Evolutionary conservation across 1,284 basidiomycete species (phyloP).

Genomic region (Boletus sp.): DNA sequence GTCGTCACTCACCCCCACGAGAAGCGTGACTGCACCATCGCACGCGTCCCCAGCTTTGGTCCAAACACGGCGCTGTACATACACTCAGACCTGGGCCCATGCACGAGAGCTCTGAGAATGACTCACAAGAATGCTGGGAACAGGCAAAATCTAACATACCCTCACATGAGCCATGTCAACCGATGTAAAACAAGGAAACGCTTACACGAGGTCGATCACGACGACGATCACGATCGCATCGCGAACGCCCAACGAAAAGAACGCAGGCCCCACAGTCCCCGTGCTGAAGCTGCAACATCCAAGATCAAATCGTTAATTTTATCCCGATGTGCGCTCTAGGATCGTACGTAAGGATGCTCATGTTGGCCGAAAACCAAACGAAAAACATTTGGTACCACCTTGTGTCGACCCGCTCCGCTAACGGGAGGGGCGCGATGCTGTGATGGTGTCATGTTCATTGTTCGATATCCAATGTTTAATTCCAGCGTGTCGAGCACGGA

Average conservation of each 20-base stretch:
- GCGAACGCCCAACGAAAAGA: slow-evolving; percentile 52
- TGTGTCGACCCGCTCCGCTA: slow-evolving; percentile 44
- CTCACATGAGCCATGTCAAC: background rate
- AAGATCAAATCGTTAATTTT: background rate
- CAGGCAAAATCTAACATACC: slow-evolving; percentile 24
- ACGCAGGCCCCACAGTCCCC: slow-evolving; percentile 56
- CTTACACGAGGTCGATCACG: slow-evolving; percentile 54
- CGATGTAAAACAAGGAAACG: slow-evolving; percentile 1
- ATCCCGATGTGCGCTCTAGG: background rate
- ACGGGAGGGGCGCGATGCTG: slow-evolving; percentile 51
- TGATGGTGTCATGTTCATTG: background rate
- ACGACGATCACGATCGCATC: slow-evolving; percentile 51
- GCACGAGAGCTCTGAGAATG: background rate
- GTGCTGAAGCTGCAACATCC: slow-evolving; percentile 41
- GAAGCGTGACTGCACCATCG: slow-evolving; percentile 61
- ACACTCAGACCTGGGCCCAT: slow-evolving; percentile 2
- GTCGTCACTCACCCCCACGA: slow-evolving; percentile 42
- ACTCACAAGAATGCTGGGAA: slow-evolving; percentile 56
- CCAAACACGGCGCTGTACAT: slow-evolving; percentile 50
- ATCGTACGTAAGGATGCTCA: slow-evolving; percentile 56
- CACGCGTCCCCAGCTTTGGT: slow-evolving; percentile 55
- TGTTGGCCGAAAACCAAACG: slow-evolving; percentile 61
- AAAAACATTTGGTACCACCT: slow-evolving; percentile 63
- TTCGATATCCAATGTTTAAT: too few species aligned
- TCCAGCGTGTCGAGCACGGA: background rate